These are phyloP conservation scores for Yarrowia galli DNA, from an alignment of 1,139 yeast species.

Conservation along the genomic window DNA sequence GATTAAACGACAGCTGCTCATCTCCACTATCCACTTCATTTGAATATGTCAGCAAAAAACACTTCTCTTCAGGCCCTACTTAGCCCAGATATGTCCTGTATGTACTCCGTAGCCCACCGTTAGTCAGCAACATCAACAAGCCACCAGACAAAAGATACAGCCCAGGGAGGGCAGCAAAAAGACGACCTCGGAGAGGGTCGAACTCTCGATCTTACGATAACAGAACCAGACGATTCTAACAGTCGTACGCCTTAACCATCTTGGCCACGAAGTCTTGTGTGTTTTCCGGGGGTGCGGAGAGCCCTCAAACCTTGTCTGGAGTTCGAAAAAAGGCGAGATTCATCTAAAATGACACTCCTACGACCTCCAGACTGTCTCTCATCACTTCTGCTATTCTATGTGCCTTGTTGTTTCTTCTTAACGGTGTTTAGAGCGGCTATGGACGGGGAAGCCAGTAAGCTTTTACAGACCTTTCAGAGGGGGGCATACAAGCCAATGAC, in stretches of 20 bases:
- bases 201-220: constrained; percentile 36
- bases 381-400: too few species aligned
- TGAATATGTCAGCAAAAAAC: too few species aligned
- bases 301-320: constrained; percentile 65
- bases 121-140: not conserved
- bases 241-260: constrained; percentile 66
- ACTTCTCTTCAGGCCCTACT: not conserved
- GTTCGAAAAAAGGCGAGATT: constrained; percentile 38
- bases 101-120: constrained; percentile 21
- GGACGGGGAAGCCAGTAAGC: too few species aligned
- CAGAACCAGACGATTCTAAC: constrained; percentile 50
- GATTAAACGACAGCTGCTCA: too few species aligned
- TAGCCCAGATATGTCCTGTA: not conserved
- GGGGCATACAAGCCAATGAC: too few species aligned
- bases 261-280: constrained; percentile 62
- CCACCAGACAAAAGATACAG: not conserved
- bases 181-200: constrained; percentile 38
- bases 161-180: not conserved
- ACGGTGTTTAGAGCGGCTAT: too few species aligned
- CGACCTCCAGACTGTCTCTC: too few species aligned
- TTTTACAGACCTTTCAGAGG: too few species aligned
- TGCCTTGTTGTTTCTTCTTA: too few species aligned
- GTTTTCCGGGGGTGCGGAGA: constrained; percentile 46
- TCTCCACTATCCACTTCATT: too few species aligned
- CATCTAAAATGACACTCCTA: too few species aligned